Percentiles rank a stretch among this genome's conserved stretches.
phyloP scores from a whole-genome alignment of 2,329 filamentous ascomycete genomes.

The Nemania sp. region DNA sequence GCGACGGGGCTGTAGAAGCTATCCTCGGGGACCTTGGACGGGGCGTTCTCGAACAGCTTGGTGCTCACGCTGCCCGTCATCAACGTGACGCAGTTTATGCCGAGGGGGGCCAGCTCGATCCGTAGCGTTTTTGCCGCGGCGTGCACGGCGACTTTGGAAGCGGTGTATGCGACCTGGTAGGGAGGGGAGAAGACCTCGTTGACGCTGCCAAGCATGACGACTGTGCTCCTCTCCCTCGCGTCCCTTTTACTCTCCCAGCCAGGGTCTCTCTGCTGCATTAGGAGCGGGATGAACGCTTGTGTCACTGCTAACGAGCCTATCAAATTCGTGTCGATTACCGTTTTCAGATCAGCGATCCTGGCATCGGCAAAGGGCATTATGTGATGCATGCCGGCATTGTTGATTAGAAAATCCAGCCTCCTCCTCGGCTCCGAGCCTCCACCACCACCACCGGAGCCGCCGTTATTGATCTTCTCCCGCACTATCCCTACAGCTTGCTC shows the following conservation, averaged over 20 bases:
- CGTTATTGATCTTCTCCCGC: constrained; percentile 5
- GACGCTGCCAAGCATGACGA: constrained; percentile 39
- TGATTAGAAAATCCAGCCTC: constrained; percentile 36
- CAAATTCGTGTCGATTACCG: constrained; percentile 38
- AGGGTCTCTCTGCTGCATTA: constrained; percentile 26
- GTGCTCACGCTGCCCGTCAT: constrained; percentile 40
- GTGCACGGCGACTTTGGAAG: constrained; percentile 40
- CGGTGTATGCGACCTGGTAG: constrained; percentile 40
- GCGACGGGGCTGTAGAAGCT: constrained; percentile 38
- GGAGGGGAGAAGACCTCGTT: constrained; percentile 39
- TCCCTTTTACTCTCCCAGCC: constrained; percentile 5
- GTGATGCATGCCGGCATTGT: constrained; percentile 36
- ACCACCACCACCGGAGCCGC: neutral
- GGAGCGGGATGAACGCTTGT: constrained; percentile 40
- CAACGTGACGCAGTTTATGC: constrained; percentile 39
- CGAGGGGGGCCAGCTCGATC: constrained; percentile 41
- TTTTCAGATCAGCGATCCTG: constrained; percentile 24
- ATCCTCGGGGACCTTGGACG: constrained; percentile 34
- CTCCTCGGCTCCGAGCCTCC: neutral
- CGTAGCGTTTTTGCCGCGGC: constrained; percentile 35
- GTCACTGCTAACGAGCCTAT: constrained; percentile 40
- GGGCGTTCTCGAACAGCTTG: constrained; percentile 36
- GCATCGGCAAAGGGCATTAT: constrained; percentile 35
- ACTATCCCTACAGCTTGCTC: constrained; percentile 23
- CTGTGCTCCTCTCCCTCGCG: constrained; percentile 23